Conservation (phyloP, 1,139 yeast species). For the Protomyces inouyei region DNA sequence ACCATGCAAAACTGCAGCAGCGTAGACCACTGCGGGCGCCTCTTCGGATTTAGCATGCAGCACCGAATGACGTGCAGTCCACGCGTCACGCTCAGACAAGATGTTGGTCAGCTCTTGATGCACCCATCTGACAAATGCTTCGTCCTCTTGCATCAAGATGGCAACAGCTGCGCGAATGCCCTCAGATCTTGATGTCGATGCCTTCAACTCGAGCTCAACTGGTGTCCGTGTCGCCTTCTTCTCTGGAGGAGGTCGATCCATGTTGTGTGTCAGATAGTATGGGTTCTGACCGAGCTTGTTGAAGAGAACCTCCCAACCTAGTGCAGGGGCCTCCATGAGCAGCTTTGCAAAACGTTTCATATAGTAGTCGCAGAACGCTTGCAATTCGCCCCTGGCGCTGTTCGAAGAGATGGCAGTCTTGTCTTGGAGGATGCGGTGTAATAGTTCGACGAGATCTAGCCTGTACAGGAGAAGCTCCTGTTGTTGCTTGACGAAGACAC, state of each 20-base stretch:
- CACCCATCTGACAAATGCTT: conserved; percentile 27
- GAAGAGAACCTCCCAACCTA: conserved; percentile 66
- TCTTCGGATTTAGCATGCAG: neutral
- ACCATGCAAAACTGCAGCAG: neutral
- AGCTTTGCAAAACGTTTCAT: conserved; percentile 58
- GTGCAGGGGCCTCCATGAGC: conserved; percentile 50
- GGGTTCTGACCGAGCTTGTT: conserved; percentile 52
- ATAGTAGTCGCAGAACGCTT: conserved; percentile 61
- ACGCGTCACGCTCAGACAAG: conserved; percentile 15
- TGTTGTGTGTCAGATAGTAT: conserved; percentile 49
- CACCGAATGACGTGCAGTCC: conserved; percentile 10
- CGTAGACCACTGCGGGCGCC: neutral
- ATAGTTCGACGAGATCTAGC: conserved; percentile 63
- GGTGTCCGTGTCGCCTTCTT: conserved; percentile 22
- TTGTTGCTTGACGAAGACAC: conserved; percentile 62
- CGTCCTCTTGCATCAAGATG: conserved; percentile 28
- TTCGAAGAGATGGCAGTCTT: conserved; percentile 40
- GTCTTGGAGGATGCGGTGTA: conserved; percentile 47
- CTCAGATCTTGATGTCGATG: conserved; percentile 23
- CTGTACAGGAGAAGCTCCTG: conserved; percentile 60
- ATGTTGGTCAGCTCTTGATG: conserved; percentile 11
- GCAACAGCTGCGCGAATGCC: conserved; percentile 26
- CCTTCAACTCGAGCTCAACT: conserved; percentile 28
- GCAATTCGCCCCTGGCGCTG: conserved; percentile 54
- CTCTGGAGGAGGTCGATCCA: conserved; percentile 44